Conservation (phyloP, 2,329 filamentous ascomycete species). For the Cladosporium sp. region DNA sequence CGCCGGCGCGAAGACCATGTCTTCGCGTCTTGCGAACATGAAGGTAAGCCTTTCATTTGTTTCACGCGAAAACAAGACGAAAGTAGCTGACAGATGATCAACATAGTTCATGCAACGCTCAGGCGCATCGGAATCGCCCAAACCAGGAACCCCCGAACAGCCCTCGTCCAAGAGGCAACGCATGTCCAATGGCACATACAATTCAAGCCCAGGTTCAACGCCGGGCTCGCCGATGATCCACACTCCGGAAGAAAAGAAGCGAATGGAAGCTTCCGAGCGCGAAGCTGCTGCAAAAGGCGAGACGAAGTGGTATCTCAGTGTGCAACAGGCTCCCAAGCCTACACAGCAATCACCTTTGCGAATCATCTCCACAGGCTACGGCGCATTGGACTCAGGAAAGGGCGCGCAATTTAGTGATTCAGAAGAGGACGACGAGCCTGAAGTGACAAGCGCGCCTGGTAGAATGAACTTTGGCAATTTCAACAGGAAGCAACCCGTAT, state of each 20-base stretch:
- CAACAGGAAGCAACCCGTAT: constrained; percentile 31
- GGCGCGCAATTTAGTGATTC: constrained; percentile 32
- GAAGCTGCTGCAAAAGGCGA: constrained; percentile 65
- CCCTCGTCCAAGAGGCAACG: constrained; percentile 66
- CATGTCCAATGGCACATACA: constrained; percentile 44
- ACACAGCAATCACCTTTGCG: constrained; percentile 44
- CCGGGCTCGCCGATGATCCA: constrained; percentile 62
- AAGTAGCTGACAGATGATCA: background rate
- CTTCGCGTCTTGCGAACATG: constrained; percentile 86
- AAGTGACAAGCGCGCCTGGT: constrained; percentile 37
- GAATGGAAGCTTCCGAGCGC: constrained; percentile 54
- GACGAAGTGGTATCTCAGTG: constrained; percentile 72
- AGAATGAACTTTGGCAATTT: constrained; percentile 55
- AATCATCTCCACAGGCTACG: constrained; percentile 64
- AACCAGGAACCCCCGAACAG: constrained; percentile 49
- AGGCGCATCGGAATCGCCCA: constrained; percentile 57
- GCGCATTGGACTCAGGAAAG: constrained; percentile 46
- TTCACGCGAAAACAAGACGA: background rate
- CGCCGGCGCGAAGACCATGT: constrained; percentile 67
- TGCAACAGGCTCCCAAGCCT: constrained; percentile 44
- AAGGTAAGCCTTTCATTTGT: constrained; percentile 54
- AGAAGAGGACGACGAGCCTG: constrained; percentile 32
- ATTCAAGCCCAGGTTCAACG: constrained; percentile 41
- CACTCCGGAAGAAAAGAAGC: constrained; percentile 66
- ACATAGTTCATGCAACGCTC: constrained; percentile 85